phyloP scores from a whole-genome alignment of 2,329 filamentous ascomycete species.

The Cladobotryum mycophilum region DNA sequence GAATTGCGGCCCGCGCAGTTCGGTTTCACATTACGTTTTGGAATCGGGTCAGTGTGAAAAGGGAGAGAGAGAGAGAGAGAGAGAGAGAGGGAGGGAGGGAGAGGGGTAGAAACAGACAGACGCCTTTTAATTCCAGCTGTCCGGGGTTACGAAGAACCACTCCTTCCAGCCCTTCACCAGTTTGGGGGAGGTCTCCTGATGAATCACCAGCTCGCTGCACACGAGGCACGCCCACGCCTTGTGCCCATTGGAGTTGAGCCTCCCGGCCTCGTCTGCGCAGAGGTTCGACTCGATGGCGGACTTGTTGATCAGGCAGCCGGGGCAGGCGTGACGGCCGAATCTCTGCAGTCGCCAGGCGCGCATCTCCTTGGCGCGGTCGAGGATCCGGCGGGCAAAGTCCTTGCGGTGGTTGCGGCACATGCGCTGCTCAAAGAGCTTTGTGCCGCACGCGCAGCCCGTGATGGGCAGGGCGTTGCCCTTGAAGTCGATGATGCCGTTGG shows the following conservation, averaged over 20 bases:
- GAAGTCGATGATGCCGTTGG: conserved; percentile 1
- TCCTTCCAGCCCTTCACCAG: conserved; percentile 16
- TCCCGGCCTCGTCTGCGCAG: conserved; percentile 13
- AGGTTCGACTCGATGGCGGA: conserved; percentile 10
- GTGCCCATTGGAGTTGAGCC: not conserved
- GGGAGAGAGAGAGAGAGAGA: not conserved
- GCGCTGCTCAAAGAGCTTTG: conserved; percentile 26
- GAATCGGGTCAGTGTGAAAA: not conserved
- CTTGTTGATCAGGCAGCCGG: conserved; percentile 22
- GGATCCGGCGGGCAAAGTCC: conserved; percentile 19
- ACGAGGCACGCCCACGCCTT: conserved; percentile 28
- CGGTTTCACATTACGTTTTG: too few relatives aligned
- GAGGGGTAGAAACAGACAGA: not conserved
- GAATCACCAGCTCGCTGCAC: conserved; percentile 27
- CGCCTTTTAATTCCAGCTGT: not conserved
- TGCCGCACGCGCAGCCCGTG: conserved; percentile 33
- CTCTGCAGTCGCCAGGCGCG: conserved; percentile 20
- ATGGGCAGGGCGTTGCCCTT: conserved; percentile 12
- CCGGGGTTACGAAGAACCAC: conserved; percentile 11
- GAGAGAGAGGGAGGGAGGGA: not conserved
- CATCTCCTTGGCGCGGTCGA: conserved; percentile 19
- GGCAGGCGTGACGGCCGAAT: conserved; percentile 24
- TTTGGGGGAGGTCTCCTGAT: conserved; percentile 16
- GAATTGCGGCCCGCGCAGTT: too few relatives aligned
- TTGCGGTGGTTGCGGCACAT: conserved; percentile 33